phyloP scores from a whole-genome alignment of 768 basidiomycete genomes.

The Lactifluus rugatus region DNA sequence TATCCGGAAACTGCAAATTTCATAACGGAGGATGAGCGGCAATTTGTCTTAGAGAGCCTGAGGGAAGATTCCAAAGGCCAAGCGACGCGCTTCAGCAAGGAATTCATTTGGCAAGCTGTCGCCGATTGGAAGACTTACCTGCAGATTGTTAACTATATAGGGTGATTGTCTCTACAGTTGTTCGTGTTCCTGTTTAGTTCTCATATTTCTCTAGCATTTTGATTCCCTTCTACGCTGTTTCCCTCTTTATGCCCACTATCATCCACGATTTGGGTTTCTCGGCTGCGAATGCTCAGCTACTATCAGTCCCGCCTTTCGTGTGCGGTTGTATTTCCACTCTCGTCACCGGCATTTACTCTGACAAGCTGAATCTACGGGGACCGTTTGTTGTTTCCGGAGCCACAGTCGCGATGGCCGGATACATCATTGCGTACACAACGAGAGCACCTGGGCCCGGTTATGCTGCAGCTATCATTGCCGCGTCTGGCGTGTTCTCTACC shows the following conservation, averaged over 20 bases:
- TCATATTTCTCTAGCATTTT: conserved; percentile 28
- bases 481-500: conserved; percentile 44
- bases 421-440: conserved; percentile 37
- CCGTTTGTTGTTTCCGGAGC: conserved; percentile 39
- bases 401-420: conserved; percentile 40
- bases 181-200: neutral
- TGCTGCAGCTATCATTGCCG: conserved; percentile 39
- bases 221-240: conserved; percentile 37
- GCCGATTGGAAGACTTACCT: conserved; percentile 27
- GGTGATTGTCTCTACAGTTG: conserved; percentile 19
- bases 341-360: conserved; percentile 27
- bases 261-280: conserved; percentile 36
- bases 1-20: conserved; percentile 39
- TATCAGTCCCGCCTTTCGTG: conserved; percentile 31
- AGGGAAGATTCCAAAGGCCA: conserved; percentile 24
- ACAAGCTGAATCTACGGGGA: conserved; percentile 33
- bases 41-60: conserved; percentile 25
- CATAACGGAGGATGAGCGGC: conserved; percentile 29
- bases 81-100: conserved; percentile 27
- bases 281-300: conserved; percentile 33
- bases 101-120: conserved; percentile 30
- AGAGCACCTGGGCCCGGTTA: conserved; percentile 29
- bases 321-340: conserved; percentile 26
- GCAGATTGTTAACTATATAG: conserved; percentile 28
- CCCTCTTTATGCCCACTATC: conserved; percentile 30